Percentiles rank a stretch among this genome's conserved stretches.
Conservation (phyloP, 2,329 filamentous ascomycete species). For the Xylariaceae sp. region DNA sequence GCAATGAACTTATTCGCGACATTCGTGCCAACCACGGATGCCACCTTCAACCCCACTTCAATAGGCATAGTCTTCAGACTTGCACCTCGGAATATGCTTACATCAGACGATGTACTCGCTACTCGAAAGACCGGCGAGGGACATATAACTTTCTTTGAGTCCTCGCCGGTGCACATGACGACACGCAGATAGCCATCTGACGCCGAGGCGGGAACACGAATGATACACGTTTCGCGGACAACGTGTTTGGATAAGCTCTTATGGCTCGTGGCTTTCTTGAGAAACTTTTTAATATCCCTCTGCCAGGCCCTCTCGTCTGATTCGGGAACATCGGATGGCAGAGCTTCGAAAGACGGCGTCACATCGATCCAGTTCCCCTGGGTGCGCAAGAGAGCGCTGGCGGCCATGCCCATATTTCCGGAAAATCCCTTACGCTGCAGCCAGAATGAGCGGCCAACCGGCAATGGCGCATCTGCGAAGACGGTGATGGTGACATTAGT, state of each 20-base stretch:
- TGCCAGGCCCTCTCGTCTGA: constrained; percentile 68
- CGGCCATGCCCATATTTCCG: constrained; percentile 68
- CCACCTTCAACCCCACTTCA: constrained; percentile 64
- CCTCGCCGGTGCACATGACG: constrained; percentile 58
- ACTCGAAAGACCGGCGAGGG: constrained; percentile 69
- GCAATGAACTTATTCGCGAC: constrained; percentile 48
- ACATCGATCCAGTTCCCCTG: constrained; percentile 68
- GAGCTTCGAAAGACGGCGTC: constrained; percentile 57
- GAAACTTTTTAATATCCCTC: constrained; percentile 66
- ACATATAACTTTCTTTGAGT: constrained; percentile 56
- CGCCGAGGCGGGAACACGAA: constrained; percentile 65
- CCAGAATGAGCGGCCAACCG: constrained; percentile 63
- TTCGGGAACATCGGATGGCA: constrained; percentile 51
- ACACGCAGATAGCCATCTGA: constrained; percentile 71
- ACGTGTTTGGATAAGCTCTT: constrained; percentile 51
- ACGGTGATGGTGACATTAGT: constrained; percentile 68
- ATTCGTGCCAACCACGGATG: constrained; percentile 51
- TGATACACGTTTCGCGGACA: constrained; percentile 64
- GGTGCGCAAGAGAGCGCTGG: constrained; percentile 64
- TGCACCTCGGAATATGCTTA: constrained; percentile 65
- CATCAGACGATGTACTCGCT: constrained; percentile 65
- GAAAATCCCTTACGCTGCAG: constrained; percentile 70
- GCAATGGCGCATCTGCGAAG: constrained; percentile 61
- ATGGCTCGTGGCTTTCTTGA: constrained; percentile 55
- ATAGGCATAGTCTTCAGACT: constrained; percentile 66